A percentile compares a stretch with the other conserved stretches of the same genome.
Conservation (phyloP, 169 alveolate species). For the Toxoplasma gondii region DNA sequence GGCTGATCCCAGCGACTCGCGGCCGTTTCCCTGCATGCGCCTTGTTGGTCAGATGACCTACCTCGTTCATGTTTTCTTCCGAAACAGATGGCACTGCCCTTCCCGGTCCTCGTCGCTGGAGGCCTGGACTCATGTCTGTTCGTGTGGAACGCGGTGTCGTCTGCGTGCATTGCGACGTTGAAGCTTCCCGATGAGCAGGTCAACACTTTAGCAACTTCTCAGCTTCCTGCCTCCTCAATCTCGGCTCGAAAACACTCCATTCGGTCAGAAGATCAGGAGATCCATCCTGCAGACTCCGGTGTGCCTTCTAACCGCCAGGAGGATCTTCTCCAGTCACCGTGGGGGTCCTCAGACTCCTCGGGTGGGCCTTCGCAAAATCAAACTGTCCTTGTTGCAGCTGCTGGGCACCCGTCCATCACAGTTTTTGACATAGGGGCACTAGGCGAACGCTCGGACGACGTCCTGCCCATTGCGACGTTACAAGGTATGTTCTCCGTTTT, state of each 20-base stretch:
- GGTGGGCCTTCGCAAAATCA: not conserved
- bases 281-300: too few relatives aligned
- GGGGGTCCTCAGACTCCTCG: not conserved
- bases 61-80: not conserved
- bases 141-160: slow-evolving; percentile 4
- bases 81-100: not conserved
- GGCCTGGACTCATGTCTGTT: slow-evolving; percentile 28
- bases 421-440: not conserved
- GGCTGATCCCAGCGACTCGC: too few relatives aligned
- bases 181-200: slow-evolving; percentile 20
- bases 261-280: too few relatives aligned
- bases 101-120: slow-evolving; percentile 8
- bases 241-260: not conserved
- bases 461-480: not conserved
- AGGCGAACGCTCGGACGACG: slow-evolving; percentile 5
- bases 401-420: not conserved
- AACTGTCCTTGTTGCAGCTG: not conserved
- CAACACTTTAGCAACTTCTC: not conserved
- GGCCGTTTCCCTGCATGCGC: too few relatives aligned
- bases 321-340: too few relatives aligned
- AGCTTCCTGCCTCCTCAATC: not conserved
- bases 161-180: slow-evolving; percentile 21
- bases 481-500: not conserved
- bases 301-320: too few relatives aligned
- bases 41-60: not conserved